Percentiles rank a stretch among this genome's conserved stretches.
Evolutionary conservation across 345 rosid genomes (phyloP).

Genomic region (Limnanthes douglasii): DNA sequence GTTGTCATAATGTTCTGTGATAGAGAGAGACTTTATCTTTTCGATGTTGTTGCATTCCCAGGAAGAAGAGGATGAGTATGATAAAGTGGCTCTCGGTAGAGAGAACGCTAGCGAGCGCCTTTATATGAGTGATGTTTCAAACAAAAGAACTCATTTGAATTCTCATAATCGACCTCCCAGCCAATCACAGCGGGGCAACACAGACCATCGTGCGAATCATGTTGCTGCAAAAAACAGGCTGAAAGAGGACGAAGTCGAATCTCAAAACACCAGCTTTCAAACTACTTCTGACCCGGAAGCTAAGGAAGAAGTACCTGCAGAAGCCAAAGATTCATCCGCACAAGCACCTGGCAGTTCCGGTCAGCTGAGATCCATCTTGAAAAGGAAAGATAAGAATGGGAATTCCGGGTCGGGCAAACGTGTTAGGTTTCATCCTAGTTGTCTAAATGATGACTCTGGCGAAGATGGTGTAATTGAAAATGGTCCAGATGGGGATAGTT

Average conservation of each 20-base stretch:
- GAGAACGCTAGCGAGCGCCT: slow-evolving; percentile 31
- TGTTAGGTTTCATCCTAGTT: slow-evolving; percentile 41
- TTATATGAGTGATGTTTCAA: slow-evolving; percentile 27
- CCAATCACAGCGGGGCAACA: slow-evolving; percentile 10
- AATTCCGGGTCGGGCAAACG: slow-evolving; percentile 35
- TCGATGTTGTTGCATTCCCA: too few species aligned
- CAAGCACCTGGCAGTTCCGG: too few species aligned
- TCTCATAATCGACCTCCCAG: slow-evolving; percentile 19
- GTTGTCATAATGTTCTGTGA: neutral
- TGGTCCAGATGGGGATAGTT: too few species aligned
- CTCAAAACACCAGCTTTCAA: slow-evolving; percentile 14
- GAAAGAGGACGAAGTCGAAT: slow-evolving; percentile 59
- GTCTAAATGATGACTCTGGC: slow-evolving; percentile 8
- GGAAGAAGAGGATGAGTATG: slow-evolving; percentile 88
- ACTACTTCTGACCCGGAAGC: slow-evolving; percentile 11
- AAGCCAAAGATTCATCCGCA: slow-evolving; percentile 4
- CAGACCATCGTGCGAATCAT: slow-evolving; percentile 63
- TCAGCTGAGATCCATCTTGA: slow-evolving; percentile 35
- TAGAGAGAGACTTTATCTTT: neutral
- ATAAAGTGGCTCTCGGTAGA: slow-evolving; percentile 58
- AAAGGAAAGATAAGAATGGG: slow-evolving; percentile 31
- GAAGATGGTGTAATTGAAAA: too few species aligned
- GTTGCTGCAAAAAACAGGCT: slow-evolving; percentile 59
- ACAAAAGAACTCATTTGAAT: slow-evolving; percentile 24
- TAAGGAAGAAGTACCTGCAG: slow-evolving; percentile 6